phyloP scores from a whole-genome alignment of 75 land plant genomes.

The Cupressus sempervirens region DNA sequence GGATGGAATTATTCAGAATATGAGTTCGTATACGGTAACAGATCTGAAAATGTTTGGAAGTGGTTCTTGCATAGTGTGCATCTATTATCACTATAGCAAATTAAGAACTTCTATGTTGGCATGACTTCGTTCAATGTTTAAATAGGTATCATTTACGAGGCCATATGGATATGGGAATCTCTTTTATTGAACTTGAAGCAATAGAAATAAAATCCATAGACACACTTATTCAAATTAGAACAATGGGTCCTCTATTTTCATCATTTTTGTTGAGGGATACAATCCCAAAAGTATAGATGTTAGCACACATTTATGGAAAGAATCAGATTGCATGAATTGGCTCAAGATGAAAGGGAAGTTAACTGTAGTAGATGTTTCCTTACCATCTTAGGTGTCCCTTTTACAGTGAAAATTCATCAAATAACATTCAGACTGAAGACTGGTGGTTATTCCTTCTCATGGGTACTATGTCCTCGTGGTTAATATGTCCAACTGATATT shows the following conservation, averaged over 20 bases:
- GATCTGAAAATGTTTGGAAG: background rate
- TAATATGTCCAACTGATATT: background rate
- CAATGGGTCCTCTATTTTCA: no score
- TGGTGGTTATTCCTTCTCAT: constrained; percentile 24
- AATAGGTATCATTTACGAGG: no score
- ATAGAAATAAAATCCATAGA: background rate
- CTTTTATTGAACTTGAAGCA: constrained; percentile 29
- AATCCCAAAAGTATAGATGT: no score
- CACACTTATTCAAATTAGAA: background rate
- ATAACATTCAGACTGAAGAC: constrained; percentile 21
- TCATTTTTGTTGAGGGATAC: no score
- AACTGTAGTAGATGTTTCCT: constrained; percentile 35
- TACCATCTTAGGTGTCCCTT: constrained; percentile 28
- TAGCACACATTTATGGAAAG: constrained; percentile 5
- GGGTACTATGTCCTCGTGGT: constrained; percentile 34
- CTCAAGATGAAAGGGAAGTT: constrained; percentile 16
- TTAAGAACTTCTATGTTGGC: no score
- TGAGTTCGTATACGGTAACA: background rate
- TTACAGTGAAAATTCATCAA: constrained; percentile 26
- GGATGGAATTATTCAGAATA: background rate
- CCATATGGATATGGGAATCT: constrained; percentile 39
- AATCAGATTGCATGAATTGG: constrained; percentile 31
- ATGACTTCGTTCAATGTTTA: no score
- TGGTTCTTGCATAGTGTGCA: no score
- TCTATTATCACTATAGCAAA: no score